These are phyloP conservation scores for Jasminum sambac DNA, from an alignment of 257 asterid genomes.

Conservation along the genomic window DNA sequence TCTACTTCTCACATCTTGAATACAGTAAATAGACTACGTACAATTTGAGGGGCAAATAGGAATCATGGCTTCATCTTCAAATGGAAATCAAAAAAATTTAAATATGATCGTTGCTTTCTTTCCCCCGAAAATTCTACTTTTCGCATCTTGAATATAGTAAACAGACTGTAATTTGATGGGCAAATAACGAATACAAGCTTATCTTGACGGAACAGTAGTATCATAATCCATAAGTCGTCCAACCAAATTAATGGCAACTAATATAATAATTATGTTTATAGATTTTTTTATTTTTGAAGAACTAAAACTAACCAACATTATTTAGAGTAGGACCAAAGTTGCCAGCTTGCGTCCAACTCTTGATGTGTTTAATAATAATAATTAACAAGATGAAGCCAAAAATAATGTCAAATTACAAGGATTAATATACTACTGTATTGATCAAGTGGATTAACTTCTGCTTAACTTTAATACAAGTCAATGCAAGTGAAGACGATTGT, in stretches of 20 bases:
- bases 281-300: background rate
- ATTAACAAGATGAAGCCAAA: slow-evolving; percentile 1
- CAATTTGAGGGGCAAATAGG: no score
- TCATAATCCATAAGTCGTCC: background rate
- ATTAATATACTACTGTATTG: background rate
- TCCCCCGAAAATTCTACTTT: no score
- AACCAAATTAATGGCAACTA: background rate
- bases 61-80: no score
- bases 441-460: slow-evolving; percentile 1
- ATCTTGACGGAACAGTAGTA: no score
- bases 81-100: no score
- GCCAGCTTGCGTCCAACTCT: slow-evolving; percentile 12
- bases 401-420: background rate
- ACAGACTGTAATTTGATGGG: no score
- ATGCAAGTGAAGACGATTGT: slow-evolving; percentile 29
- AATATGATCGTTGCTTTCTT: no score
- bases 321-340: background rate
- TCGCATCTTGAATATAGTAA: no score
- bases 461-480: slow-evolving; percentile 21
- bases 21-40: no score
- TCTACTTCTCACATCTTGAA: no score
- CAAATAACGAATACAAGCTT: no score
- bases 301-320: background rate
- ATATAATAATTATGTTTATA: background rate
- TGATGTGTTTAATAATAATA: background rate